These are phyloP conservation scores for Maudiozyma saulgeensis DNA, from an alignment of 805 yeast genomes.

Conservation along the genomic window DNA sequence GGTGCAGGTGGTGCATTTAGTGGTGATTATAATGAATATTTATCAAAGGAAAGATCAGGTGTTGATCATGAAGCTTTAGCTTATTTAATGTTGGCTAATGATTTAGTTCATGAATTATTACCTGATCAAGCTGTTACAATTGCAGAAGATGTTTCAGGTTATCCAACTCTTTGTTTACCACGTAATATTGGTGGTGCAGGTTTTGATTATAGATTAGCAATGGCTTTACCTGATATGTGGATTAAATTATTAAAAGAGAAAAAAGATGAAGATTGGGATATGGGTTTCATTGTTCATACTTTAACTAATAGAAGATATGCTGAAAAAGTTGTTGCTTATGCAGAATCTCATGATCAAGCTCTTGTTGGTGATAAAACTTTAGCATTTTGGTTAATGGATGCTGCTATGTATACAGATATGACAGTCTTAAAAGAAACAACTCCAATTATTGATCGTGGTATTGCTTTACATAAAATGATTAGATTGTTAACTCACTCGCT, in stretches of 20 bases:
- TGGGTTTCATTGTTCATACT: conserved; percentile 69
- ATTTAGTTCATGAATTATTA: conserved; percentile 49
- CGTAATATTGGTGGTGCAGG: conserved; percentile 78
- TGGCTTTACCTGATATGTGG: conserved; percentile 99
- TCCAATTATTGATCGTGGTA: conserved; percentile 77
- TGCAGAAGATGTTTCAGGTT: conserved; percentile 96
- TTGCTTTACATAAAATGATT: conserved; percentile 84
- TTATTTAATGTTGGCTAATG: conserved; percentile 86
- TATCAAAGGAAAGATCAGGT: conserved; percentile 51
- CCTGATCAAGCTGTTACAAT: conserved; percentile 56
- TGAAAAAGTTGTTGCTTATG: conserved; percentile 83
- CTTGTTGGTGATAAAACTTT: conserved; percentile 92
- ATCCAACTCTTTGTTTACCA: conserved; percentile 86
- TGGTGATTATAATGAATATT: conserved; percentile 88
- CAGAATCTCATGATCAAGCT: conserved; percentile 96
- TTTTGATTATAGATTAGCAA: conserved; percentile 84
- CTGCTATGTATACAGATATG: conserved; percentile 96
- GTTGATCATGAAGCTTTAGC: conserved; percentile 84
- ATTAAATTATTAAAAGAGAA: conserved; percentile 81
- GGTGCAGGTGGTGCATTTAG: conserved; percentile 75
- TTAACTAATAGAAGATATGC: conserved; percentile 80
- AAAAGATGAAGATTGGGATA: conserved; percentile 84
- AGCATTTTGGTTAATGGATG: conserved; percentile 98
- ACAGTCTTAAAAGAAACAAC: conserved; percentile 63
- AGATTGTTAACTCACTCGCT: conserved; percentile 76